phyloP scores from a whole-genome alignment of 2,329 filamentous ascomycete species.

The Penicillium crustosum region DNA sequence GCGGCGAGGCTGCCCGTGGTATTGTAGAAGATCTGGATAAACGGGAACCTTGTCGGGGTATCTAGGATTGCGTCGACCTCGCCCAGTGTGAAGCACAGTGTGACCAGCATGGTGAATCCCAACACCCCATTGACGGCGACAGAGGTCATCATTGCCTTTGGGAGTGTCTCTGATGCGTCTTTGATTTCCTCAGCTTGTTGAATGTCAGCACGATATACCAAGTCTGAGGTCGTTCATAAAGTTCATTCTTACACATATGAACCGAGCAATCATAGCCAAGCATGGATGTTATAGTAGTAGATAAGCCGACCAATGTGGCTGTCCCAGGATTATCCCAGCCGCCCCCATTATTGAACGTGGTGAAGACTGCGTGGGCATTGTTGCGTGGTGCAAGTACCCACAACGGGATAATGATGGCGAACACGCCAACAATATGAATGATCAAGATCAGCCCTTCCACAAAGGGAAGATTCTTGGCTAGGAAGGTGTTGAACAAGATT shows the following conservation, averaged over 20 bases:
- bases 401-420: conserved; percentile 46
- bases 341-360: conserved; percentile 43
- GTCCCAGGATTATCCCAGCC: conserved; percentile 41
- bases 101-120: conserved; percentile 59
- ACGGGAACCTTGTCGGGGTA: conserved; percentile 55
- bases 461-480: conserved; percentile 40
- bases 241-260: conserved; percentile 44
- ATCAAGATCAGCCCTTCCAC: conserved; percentile 44
- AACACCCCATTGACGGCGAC: conserved; percentile 53
- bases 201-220: conserved; percentile 7
- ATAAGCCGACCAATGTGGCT: conserved; percentile 43
- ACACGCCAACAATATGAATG: conserved; percentile 45
- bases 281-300: conserved; percentile 43
- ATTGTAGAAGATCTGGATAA: conserved; percentile 59
- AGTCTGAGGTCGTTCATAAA: background rate
- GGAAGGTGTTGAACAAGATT: conserved; percentile 45
- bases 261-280: conserved; percentile 46
- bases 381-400: conserved; percentile 45
- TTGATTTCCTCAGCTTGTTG: conserved; percentile 43
- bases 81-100: conserved; percentile 55
- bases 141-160: conserved; percentile 52
- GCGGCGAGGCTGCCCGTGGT: conserved; percentile 51
- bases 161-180: conserved; percentile 52
- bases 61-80: conserved; percentile 48
- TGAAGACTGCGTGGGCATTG: conserved; percentile 41